Conservation (phyloP, 495 filamentous ascomycete genomes). For the Parathielavia appendiculata region DNA sequence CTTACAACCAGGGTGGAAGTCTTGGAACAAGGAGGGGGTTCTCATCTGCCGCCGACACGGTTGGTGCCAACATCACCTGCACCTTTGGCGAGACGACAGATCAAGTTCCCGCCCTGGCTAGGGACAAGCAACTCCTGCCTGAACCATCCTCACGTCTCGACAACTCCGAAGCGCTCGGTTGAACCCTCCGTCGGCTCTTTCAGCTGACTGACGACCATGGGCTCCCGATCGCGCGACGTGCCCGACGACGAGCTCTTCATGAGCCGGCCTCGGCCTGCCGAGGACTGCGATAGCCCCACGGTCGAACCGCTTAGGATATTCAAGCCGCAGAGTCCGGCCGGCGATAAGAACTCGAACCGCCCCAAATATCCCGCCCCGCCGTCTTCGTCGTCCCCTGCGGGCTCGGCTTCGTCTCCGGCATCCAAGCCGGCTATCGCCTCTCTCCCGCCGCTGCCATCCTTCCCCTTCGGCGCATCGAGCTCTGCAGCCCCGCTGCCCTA, state of each 20-base stretch:
- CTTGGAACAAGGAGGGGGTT: not conserved
- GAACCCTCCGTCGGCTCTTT: not conserved
- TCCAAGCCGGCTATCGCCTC: constrained; percentile 30
- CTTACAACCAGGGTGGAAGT: not conserved
- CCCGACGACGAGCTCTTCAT: constrained; percentile 76
- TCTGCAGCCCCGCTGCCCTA: constrained; percentile 66
- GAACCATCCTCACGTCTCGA: not conserved
- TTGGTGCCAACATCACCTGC: not conserved
- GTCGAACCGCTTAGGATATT: constrained; percentile 82
- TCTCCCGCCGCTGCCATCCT: constrained; percentile 42
- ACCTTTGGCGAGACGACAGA: not conserved
- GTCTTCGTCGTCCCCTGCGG: constrained; percentile 36
- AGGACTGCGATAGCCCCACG: constrained; percentile 61
- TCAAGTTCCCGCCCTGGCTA: not conserved
- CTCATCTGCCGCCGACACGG: not conserved
- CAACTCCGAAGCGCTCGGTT: not conserved
- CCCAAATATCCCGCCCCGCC: constrained; percentile 48
- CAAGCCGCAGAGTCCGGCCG: constrained; percentile 57
- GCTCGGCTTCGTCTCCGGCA: constrained; percentile 27
- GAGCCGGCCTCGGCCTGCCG: constrained; percentile 44
- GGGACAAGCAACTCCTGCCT: not conserved
- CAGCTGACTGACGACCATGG: constrained; percentile 34
- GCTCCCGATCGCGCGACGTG: constrained; percentile 46
- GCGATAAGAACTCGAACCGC: constrained; percentile 41
- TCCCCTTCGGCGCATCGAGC: constrained; percentile 59